A percentile compares a stretch with the other conserved stretches of the same genome.
Evolutionary conservation across 495 filamentous ascomycete species (phyloP).

Genomic region (Penicillium cinerascens): DNA sequence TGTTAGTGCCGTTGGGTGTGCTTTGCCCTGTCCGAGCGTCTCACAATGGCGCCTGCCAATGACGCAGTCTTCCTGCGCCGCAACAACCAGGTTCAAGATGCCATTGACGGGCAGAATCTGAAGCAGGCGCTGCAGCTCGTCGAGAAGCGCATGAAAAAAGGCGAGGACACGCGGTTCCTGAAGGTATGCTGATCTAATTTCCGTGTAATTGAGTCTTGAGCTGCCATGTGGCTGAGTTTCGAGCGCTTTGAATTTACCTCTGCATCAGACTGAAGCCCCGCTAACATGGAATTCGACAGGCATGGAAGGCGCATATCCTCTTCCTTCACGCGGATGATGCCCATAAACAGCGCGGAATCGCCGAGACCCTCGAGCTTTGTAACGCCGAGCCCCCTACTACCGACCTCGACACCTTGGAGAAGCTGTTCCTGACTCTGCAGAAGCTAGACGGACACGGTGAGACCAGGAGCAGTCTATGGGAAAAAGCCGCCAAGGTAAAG

Average conservation of each 20-base stretch:
- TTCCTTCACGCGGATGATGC: constrained; percentile 41
- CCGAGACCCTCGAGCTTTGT: constrained; percentile 47
- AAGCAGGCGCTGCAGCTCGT: constrained; percentile 59
- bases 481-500: constrained; percentile 50
- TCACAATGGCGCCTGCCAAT: constrained; percentile 34
- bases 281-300: constrained; percentile 27
- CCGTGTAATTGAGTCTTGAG: not conserved
- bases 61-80: constrained; percentile 50
- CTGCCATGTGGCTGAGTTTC: not conserved
- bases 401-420: constrained; percentile 49
- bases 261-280: not conserved
- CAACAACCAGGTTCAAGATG: constrained; percentile 56
- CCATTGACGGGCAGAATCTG: constrained; percentile 53
- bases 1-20: not conserved
- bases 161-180: constrained; percentile 48
- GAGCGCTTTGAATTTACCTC: not conserved
- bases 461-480: constrained; percentile 47
- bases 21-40: not conserved
- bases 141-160: constrained; percentile 59
- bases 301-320: constrained; percentile 52
- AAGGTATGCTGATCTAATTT: constrained; percentile 22
- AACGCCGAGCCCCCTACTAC: constrained; percentile 46
- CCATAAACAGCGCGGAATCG: constrained; percentile 39
- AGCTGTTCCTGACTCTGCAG: constrained; percentile 37
- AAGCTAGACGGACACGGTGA: constrained; percentile 32